Base-by-base conservation (phyloP, 2,329 filamentous ascomycete genomes). In the Sporothrix brasiliensis region DNA sequence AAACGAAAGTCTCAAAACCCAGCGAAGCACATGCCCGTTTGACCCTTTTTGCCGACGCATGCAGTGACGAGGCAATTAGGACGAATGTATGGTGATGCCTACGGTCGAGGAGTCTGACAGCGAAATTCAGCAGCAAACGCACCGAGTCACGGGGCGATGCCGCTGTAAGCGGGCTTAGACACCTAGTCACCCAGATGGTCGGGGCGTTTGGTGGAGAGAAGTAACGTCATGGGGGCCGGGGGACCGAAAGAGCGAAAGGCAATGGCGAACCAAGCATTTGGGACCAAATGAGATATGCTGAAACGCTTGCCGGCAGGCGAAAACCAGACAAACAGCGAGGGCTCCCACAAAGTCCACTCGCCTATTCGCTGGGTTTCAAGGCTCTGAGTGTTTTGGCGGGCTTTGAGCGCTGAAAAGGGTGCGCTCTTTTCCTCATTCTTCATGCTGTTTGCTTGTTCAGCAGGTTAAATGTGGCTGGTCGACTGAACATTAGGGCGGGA, bases 101-200 rank as follows among this genome's bases (percentile, higher is more conserved):
- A 54, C 52, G 24, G 24, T 19, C 50, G 50, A 53, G 50, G 49
- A 19, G 19, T 21, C 49, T n/a, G 19, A 47, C 41, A 47, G 14
- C 41, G 11, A 47, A 14, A 13, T 47, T 47, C 41, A 47, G 41
- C 41, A 47, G 41, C 41, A 14, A 47, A 34, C 34, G 34, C 6
- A 34, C 34, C 3, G 34, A 34, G 34, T 34, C 49, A 50, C 39
- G 13, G 58, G 58, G 58, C 58, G 39, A 63, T 24, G 58, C 58
- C 58, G 58, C 58, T 47, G n/a, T 14, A 24, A 63, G 9, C 58
- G n/a, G 58, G 58, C 58, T 63, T 63, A 63, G 58, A 63, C 58
- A 63, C 39, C 21, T 21, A 47, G 58, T 44, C 39, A 44, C 13
- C 41, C 11, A 44, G 41, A 9, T 16, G 58, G 54, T 11, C 39